Evolutionary conservation across 495 filamentous ascomycete species (phyloP).

Genomic region (Arthonia radiata): DNA sequence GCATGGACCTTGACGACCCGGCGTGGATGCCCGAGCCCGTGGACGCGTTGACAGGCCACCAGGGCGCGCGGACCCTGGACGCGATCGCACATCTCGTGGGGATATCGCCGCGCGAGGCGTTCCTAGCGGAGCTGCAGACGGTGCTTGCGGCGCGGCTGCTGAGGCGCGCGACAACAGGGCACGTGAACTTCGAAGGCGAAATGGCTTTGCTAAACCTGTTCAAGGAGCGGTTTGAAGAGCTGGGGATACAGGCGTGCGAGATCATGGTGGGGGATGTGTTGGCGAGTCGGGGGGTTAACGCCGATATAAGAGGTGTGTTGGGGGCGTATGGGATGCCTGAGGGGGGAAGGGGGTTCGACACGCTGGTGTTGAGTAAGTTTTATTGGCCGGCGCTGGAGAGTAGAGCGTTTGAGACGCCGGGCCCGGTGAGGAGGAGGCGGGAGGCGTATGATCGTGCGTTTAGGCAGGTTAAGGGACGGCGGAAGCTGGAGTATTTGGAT

Average conservation of each 20-base stretch:
- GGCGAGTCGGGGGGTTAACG: conserved; percentile 53
- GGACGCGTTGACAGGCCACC: conserved; percentile 28
- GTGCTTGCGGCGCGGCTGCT: conserved; percentile 67
- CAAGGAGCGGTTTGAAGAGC: conserved; percentile 71
- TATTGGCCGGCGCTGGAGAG: conserved; percentile 75
- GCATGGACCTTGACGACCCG: conserved; percentile 73
- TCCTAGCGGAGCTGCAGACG: conserved; percentile 77
- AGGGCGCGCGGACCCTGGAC: neutral
- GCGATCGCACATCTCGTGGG: neutral
- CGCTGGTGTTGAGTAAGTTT: conserved; percentile 52
- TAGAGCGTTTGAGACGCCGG: conserved; percentile 49
- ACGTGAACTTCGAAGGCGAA: conserved; percentile 48
- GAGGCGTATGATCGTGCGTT: conserved; percentile 52
- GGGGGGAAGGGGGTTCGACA: conserved; percentile 12
- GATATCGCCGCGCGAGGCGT: conserved; percentile 59
- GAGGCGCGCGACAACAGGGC: conserved; percentile 29
- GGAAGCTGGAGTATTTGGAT: conserved; percentile 73
- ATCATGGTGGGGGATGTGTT: conserved; percentile 94
- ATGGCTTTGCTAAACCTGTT: conserved; percentile 57
- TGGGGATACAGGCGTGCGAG: conserved; percentile 65
- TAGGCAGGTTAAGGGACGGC: conserved; percentile 46
- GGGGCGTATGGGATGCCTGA: conserved; percentile 11
- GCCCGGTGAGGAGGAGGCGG: conserved; percentile 34
- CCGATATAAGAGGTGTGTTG: conserved; percentile 28
- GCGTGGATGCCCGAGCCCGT: conserved; percentile 78